These are phyloP conservation scores for Beta macrorhiza DNA, from an alignment of 179 eudicot species.

Conservation along the genomic window DNA sequence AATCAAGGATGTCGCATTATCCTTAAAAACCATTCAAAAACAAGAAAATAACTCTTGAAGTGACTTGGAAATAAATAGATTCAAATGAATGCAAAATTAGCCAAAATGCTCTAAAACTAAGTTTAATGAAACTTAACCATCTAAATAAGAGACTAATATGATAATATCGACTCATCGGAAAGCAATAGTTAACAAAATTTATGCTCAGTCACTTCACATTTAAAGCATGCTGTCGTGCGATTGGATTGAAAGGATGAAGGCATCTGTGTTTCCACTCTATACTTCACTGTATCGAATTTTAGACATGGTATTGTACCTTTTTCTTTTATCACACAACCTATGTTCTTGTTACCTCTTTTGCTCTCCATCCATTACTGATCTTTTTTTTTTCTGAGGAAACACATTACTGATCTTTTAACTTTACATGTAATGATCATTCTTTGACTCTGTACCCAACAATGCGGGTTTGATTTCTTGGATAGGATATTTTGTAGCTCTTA, in stretches of 20 bases:
- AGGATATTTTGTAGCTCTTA: constrained; percentile 2
- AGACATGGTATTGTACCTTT: background rate
- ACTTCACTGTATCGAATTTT: background rate
- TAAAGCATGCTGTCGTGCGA: background rate
- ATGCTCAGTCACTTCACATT: background rate
- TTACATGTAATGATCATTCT: too few relatives aligned
- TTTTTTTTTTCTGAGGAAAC: too few relatives aligned
- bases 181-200: background rate
- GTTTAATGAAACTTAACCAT: too few relatives aligned
- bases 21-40: too few relatives aligned
- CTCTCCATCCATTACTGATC: background rate
- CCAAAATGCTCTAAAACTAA: too few relatives aligned
- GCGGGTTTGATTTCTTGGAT: background rate
- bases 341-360: background rate
- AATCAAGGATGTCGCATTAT: too few relatives aligned
- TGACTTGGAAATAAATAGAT: too few relatives aligned
- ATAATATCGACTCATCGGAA: too few relatives aligned
- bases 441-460: background rate
- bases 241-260: background rate
- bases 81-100: too few relatives aligned
- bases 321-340: background rate
- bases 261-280: background rate
- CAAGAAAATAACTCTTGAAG: too few relatives aligned
- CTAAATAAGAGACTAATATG: too few relatives aligned
- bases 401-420: too few relatives aligned